Conservation (phyloP, 306 rosid genomes). For the Glycine soja region DNA sequence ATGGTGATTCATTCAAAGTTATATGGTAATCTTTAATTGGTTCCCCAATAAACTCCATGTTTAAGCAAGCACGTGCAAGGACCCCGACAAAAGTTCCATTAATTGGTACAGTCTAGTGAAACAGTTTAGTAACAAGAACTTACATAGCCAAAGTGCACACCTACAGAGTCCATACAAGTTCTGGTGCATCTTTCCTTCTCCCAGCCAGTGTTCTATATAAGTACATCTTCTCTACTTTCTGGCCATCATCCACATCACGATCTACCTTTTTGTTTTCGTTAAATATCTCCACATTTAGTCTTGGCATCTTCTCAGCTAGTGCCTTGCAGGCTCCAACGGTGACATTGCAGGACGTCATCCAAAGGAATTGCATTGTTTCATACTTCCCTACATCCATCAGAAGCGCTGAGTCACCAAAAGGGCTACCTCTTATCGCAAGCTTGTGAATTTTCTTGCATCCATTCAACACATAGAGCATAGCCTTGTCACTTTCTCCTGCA, state of each 20-base stretch:
- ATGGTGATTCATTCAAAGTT: too few relatives aligned
- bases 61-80: too few relatives aligned
- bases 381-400: neutral
- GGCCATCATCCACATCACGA: neutral
- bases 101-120: too few relatives aligned
- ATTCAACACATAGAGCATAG: slow-evolving; percentile 22
- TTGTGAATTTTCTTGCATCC: slow-evolving; percentile 24
- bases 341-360: slow-evolving; percentile 2
- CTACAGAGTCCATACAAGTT: neutral
- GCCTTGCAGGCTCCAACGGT: slow-evolving; percentile 8
- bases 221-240: slow-evolving; percentile 10
- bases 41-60: too few relatives aligned
- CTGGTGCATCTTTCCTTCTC: slow-evolving; percentile 26
- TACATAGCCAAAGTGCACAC: too few relatives aligned
- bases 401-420: neutral
- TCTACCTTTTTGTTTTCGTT: neutral
- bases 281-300: slow-evolving; percentile 27
- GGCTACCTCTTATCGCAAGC: neutral
- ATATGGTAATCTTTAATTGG: too few relatives aligned
- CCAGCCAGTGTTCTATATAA: slow-evolving; percentile 20
- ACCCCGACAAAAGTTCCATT: too few relatives aligned
- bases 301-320: slow-evolving; percentile 25
- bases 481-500: slow-evolving; percentile 28
- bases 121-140: too few relatives aligned
- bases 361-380: neutral